Conservation (phyloP, 805 yeast species). For the Ogataea methanolica region DNA sequence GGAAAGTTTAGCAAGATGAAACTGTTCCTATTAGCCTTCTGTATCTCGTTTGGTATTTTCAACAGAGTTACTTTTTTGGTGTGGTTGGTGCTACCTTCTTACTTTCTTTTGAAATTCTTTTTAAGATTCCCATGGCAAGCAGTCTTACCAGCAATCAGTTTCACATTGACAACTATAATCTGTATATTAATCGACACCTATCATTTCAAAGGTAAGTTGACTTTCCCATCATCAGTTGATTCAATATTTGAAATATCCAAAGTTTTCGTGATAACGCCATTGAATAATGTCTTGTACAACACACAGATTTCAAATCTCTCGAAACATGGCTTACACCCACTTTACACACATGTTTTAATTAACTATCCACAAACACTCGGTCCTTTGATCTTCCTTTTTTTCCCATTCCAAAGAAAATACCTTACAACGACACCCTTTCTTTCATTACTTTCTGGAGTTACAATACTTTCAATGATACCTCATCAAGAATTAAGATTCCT, state of each 20-base stretch:
- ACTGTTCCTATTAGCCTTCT: constrained; percentile 37
- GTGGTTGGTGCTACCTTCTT: constrained; percentile 63
- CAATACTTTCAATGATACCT: constrained; percentile 64
- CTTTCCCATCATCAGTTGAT: background rate
- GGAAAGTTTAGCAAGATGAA: constrained; percentile 6
- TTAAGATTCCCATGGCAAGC: constrained; percentile 29
- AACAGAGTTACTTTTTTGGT: constrained; percentile 82
- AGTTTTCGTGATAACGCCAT: constrained; percentile 59
- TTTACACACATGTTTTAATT: constrained; percentile 65
- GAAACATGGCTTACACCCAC: constrained; percentile 79
- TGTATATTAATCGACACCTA: constrained; percentile 55
- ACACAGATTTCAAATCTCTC: constrained; percentile 52
- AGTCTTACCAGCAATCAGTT: constrained; percentile 33
- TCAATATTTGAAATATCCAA: background rate
- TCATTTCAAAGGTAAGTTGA: constrained; percentile 16
- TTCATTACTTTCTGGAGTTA: constrained; percentile 57
- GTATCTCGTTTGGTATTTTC: constrained; percentile 66
- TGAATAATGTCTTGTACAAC: constrained; percentile 75
- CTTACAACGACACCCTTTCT: constrained; percentile 51
- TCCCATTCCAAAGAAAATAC: constrained; percentile 37
- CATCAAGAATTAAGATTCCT: constrained; percentile 95
- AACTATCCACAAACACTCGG: constrained; percentile 83
- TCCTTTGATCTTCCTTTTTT: constrained; percentile 52
- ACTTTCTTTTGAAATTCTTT: constrained; percentile 41
- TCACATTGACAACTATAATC: constrained; percentile 28